These are phyloP conservation scores for Hymenoscyphus occultus DNA, from an alignment of 2,329 filamentous ascomycete species.

Conservation along the genomic window DNA sequence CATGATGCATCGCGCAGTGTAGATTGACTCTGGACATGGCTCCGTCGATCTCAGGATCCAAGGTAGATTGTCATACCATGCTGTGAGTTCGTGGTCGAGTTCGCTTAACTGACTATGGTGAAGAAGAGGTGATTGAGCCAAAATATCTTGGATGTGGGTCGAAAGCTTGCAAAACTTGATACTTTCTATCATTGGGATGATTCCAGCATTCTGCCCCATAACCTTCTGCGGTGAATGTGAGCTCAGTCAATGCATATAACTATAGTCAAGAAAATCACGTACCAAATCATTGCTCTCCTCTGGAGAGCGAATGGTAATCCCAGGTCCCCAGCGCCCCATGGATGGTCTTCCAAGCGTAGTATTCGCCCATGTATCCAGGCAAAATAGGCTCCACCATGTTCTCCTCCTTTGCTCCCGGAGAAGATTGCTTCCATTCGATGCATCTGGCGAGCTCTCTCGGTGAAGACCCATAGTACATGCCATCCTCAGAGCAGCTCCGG, in stretches of 20 bases:
- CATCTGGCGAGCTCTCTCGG: slow-evolving; percentile 51
- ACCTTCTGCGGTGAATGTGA: slow-evolving; percentile 35
- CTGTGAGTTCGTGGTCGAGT: slow-evolving; percentile 65
- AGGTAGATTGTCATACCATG: slow-evolving; percentile 71
- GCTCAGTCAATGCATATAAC: background rate
- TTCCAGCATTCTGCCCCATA: slow-evolving; percentile 60
- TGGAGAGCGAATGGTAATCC: slow-evolving; percentile 64
- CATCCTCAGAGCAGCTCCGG: slow-evolving; percentile 70
- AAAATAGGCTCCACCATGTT: slow-evolving; percentile 75
- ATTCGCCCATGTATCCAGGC: slow-evolving; percentile 70
- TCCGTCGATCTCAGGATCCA: slow-evolving; percentile 62
- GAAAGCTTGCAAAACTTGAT: slow-evolving; percentile 78
- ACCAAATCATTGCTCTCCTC: slow-evolving; percentile 40
- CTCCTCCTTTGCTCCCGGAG: slow-evolving; percentile 60
- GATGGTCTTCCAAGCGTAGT: slow-evolving; percentile 69
- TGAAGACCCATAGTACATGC: slow-evolving; percentile 72
- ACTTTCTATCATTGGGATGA: slow-evolving; percentile 71
- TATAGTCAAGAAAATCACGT: slow-evolving; percentile 14
- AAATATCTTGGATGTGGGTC: slow-evolving; percentile 71
- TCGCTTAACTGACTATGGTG: slow-evolving; percentile 62
- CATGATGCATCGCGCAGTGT: slow-evolving; percentile 70
- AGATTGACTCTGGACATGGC: slow-evolving; percentile 67
- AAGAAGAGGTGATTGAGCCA: slow-evolving; percentile 67
- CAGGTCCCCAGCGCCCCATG: slow-evolving; percentile 63
- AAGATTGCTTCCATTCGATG: slow-evolving; percentile 27